Base-by-base conservation (phyloP, 768 basidiomycete genomes). In the Pleurotus eryngii region DNA sequence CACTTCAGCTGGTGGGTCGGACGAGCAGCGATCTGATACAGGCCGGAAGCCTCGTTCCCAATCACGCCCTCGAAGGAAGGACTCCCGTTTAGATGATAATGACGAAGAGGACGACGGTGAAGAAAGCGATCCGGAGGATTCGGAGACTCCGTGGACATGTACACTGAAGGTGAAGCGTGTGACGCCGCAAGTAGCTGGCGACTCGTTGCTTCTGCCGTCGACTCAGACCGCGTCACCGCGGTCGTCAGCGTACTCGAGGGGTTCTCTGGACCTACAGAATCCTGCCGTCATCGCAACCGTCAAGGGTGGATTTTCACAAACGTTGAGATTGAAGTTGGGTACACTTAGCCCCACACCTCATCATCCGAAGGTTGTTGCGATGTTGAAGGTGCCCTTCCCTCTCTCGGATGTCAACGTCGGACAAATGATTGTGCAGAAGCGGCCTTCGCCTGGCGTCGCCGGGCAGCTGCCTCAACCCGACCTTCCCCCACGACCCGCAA, bases 121-220 rank as follows among this genome's bases (percentile, higher is more conserved):
- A 14, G 93, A 95, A 46, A 93, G 90, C 59, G 96, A 98, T 61
- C 91, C 95, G 0, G 95, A 98, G 67, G 96, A 98, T 66, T 92
- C 91, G 45, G 95, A 98, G 71, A 95, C 93, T 20, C 94, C 96
- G 0, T 98, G 95, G 95, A 85, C 87, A 46, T 98, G 95, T 66
- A 85, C 84, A n/a, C 77, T 94, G 61, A 83, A 86, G 59, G 75
- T 89, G 35, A 81, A 86, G 18, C 74, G 81, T 20, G 66, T 77
- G 30, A 70, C 63, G 8, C 56, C 64, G 46, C 6, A 43, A 30
- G 11, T 50, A n/a, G 12, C 27, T 17, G 27, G 49, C 11, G 20
- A 39, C 7, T 17, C 37, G 6, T 39, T 54, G 35, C 51, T 54
- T 54, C 55, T 46, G 11, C 49, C 59, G 18, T 46, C 40, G 24